Base-by-base conservation (phyloP, 805 yeast genomes). In the Pichia nanzhaoensis region DNA sequence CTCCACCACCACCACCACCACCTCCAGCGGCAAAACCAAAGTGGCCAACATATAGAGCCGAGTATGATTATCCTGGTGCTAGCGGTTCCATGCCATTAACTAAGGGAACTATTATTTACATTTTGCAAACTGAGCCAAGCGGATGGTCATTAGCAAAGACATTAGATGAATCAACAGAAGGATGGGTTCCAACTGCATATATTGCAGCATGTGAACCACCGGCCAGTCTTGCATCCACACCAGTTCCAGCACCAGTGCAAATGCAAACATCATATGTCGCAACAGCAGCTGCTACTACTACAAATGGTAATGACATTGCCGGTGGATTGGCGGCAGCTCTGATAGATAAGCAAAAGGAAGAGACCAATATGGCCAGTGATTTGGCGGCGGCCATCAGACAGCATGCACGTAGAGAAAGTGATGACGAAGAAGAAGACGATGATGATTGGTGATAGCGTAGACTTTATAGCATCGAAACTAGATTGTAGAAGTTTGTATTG, bases 131-230 rank as follows among this genome's bases (percentile, higher is more conserved):
- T 51, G 86, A 83, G 46, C 80, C 82, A 38, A 90, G 86, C 50
- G 96, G 96, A 16, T 93, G 99, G 99, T 91, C 95, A 55, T 71
- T 93, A 47, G 97, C 89, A 9, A 84, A 84, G 60, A 71, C 78
- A 30, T 61, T 82, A 49, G 90, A 84, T 57, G 93, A 85, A 34
- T 59, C 82, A 1, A 75, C 70, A 46, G 93, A 89, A 61, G 99
- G 99, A 5, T 93, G 99, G 99, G 91, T 93, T 12, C 99, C 99
- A 13, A 83, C 93, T 19, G 85, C 90, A n/a, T 93, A 90, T 60
- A 78, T 91, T 57, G 79, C 71, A 18, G 78, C 77, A 49, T 75
- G 76, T 51, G 75, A 64, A 3, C 73, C 76, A 12, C 78, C 82
- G 32, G 64, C 69, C 2, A 60, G 70, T 14, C 65, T 73, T 5